Evolutionary conservation across 192 early-diverging fungal genomes (phyloP).

Genomic region (Coemansia erecta): DNA sequence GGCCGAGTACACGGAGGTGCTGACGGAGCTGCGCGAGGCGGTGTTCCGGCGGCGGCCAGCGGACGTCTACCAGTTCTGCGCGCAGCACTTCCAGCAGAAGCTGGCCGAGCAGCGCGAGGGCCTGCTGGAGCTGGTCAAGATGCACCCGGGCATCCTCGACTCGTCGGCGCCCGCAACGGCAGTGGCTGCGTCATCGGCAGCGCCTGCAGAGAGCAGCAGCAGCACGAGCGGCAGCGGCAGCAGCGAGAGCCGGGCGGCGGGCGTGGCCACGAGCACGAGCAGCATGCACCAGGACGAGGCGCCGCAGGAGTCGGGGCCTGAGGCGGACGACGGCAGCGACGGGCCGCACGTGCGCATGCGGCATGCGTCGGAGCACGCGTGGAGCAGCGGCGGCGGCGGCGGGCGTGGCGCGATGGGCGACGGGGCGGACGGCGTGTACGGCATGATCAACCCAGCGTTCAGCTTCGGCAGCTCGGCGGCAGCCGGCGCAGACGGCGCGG

Average conservation of each 20-base stretch:
- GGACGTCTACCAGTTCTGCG: slow-evolving; percentile 92
- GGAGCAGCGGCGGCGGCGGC: slow-evolving; percentile 35
- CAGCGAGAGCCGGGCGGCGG: neutral
- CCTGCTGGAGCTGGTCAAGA: slow-evolving; percentile 45
- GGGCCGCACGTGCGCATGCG: slow-evolving; percentile 47
- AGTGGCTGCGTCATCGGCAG: slow-evolving; percentile 5
- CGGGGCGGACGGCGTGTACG: slow-evolving; percentile 19
- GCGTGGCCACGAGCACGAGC: slow-evolving; percentile 1
- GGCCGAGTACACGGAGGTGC: slow-evolving; percentile 59
- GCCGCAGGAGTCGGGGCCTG: slow-evolving; percentile 46
- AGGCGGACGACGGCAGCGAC: slow-evolving; percentile 36
- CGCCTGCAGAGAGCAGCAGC: slow-evolving; percentile 9
- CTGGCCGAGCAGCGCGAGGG: slow-evolving; percentile 72
- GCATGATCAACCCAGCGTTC: slow-evolving; percentile 49
- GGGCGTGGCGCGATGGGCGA: slow-evolving; percentile 46
- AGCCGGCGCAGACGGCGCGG: slow-evolving; percentile 40
- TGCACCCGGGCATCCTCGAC: slow-evolving; percentile 45
- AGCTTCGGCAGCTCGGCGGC: slow-evolving; percentile 54
- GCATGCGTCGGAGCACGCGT: slow-evolving; percentile 50
- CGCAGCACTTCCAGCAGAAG: slow-evolving; percentile 85
- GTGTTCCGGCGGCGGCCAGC: slow-evolving; percentile 74
- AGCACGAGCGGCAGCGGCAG: too few species aligned
- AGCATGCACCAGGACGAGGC: slow-evolving; percentile 25
- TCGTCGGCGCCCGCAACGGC: slow-evolving; percentile 6
- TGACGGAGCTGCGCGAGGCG: slow-evolving; percentile 81